phyloP scores from a whole-genome alignment of 495 filamentous ascomycete genomes.

The Aspergillus nanangensis region DNA sequence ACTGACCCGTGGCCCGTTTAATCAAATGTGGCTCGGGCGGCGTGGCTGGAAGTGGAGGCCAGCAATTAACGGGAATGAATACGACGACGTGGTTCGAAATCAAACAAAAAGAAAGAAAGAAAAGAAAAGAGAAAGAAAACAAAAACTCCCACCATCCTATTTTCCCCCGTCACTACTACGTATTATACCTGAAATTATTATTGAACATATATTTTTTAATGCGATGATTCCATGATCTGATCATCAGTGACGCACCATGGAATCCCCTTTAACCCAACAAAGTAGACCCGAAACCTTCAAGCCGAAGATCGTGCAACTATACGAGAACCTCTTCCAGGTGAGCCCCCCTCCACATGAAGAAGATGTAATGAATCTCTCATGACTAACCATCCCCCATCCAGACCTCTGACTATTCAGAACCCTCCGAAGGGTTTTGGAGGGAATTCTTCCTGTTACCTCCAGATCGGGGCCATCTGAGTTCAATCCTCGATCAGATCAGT shows the following conservation, averaged over 20 bases:
- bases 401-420: slow-evolving; percentile 54
- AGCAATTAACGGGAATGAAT: slow-evolving; percentile 10
- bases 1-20: not conserved
- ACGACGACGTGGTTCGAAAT: slow-evolving; percentile 8
- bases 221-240: slow-evolving; percentile 9
- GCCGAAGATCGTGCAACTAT: slow-evolving; percentile 88
- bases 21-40: slow-evolving; percentile 6
- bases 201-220: not conserved
- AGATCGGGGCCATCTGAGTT: slow-evolving; percentile 60
- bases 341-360: slow-evolving; percentile 9
- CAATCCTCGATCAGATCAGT: slow-evolving; percentile 60
- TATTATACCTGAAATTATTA: not conserved
- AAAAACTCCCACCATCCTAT: too few relatives aligned
- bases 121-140: not conserved
- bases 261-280: slow-evolving; percentile 89
- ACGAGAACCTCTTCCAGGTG: slow-evolving; percentile 84
- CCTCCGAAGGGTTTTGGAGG: slow-evolving; percentile 88
- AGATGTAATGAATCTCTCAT: slow-evolving; percentile 3
- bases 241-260: slow-evolving; percentile 54
- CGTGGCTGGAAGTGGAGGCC: slow-evolving; percentile 15
- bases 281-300: slow-evolving; percentile 84
- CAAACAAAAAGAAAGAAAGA: not conserved
- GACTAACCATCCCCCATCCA: slow-evolving; percentile 9
- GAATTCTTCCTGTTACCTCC: slow-evolving; percentile 91
- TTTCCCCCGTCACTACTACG: not conserved